Evolutionary conservation across 768 basidiomycete species (phyloP).

Genomic region (Tremella fuciformis): DNA sequence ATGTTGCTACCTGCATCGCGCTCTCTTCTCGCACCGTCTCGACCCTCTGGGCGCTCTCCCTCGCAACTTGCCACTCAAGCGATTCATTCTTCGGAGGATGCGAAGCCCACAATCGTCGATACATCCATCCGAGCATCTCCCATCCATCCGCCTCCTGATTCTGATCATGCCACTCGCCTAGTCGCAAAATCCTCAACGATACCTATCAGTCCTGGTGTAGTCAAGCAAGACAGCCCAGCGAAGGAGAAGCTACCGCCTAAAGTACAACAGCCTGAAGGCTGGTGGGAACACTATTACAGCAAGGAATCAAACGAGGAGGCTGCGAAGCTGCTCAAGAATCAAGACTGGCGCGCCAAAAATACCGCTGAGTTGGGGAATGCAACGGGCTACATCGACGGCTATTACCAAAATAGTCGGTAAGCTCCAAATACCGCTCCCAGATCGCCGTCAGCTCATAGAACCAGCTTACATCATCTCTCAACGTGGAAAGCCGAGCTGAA

Average conservation of each 20-base stretch:
- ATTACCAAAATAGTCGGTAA: slow-evolving; percentile 60
- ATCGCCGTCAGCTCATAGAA: slow-evolving; percentile 6
- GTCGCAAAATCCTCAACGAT: slow-evolving; percentile 3
- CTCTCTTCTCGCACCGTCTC: neutral
- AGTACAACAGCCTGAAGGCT: slow-evolving; percentile 50
- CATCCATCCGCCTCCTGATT: neutral
- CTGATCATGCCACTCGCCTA: neutral
- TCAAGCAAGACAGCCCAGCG: slow-evolving; percentile 12
- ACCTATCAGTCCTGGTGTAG: slow-evolving; percentile 24
- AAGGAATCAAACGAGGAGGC: slow-evolving; percentile 69
- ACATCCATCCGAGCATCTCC: neutral
- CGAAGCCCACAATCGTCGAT: slow-evolving; percentile 3
- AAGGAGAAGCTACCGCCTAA: slow-evolving; percentile 21
- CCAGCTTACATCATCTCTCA: slow-evolving; percentile 82
- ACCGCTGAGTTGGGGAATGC: slow-evolving; percentile 66
- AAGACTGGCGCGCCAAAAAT: slow-evolving; percentile 80
- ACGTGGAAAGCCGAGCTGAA: slow-evolving; percentile 90
- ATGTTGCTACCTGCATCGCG: neutral
- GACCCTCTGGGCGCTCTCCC: neutral
- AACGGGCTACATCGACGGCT: slow-evolving; percentile 80
- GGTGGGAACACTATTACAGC: slow-evolving; percentile 63
- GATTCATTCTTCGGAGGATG: neutral
- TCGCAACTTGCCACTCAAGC: neutral
- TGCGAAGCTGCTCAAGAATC: slow-evolving; percentile 72
- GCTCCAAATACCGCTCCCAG: slow-evolving; percentile 12